phyloP scores from a whole-genome alignment of 2,329 filamentous ascomycete genomes.

The Claviceps sp. region DNA sequence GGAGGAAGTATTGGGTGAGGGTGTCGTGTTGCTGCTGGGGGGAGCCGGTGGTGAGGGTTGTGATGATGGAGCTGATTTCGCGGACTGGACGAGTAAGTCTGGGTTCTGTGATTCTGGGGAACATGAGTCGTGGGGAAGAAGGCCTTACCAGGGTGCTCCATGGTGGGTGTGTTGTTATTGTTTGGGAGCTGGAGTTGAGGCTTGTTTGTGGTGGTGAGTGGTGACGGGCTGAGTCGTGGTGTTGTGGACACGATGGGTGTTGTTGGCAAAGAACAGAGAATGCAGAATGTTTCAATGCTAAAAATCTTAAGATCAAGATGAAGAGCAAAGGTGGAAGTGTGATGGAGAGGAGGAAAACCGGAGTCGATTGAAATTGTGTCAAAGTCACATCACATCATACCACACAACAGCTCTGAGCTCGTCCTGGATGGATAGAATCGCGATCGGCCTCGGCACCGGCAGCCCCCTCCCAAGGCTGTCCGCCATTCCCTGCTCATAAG shows the following conservation, averaged over 20 bases:
- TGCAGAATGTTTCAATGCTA: no score
- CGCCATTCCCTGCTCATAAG: background rate
- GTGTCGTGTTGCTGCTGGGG: slow-evolving; percentile 51
- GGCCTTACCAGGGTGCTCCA: background rate
- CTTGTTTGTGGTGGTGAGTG: background rate
- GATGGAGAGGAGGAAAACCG: no score
- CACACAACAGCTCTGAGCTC: no score
- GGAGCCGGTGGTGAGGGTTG: slow-evolving; percentile 51
- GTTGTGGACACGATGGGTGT: background rate
- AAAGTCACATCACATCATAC: no score
- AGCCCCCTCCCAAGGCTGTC: background rate
- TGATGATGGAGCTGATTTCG: slow-evolving; percentile 53
- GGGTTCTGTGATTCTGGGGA: no score
- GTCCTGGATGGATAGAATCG: background rate
- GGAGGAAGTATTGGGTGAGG: slow-evolving; percentile 60
- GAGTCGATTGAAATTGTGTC: no score
- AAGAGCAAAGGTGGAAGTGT: no score
- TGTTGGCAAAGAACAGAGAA: background rate
- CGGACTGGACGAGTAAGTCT: slow-evolving; percentile 19
- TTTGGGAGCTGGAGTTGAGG: no score
- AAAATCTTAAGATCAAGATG: background rate
- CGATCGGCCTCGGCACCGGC: background rate
- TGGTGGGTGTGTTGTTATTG: background rate
- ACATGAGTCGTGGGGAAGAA: no score
- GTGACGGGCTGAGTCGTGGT: no score